Base-by-base conservation (phyloP, 345 rosid species). In the Carallia brachiata region DNA sequence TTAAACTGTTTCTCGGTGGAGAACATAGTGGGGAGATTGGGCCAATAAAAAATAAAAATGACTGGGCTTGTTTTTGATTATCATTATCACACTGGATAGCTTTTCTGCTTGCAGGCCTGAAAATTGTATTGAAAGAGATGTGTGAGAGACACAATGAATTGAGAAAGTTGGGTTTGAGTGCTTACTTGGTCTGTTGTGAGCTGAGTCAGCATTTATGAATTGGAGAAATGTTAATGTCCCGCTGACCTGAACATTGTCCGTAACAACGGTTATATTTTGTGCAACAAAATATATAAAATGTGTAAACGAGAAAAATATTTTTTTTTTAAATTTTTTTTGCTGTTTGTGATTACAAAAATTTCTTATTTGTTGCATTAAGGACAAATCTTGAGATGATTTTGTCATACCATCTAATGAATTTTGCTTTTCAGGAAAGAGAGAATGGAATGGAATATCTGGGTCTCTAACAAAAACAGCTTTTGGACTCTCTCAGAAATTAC, bases 71-170 rank as follows among this genome's bases (percentile, higher is more conserved):
- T 67, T 68, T 68, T 68, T 40, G 52, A 66, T 62, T 66, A 76
- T 76, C 52, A 76, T 70, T 44, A 23, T 23, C 23, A 70, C 71
- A 66, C 39, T 36, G 34, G 34, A 27, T 52, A 23, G 65, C 79
- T 76, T 70, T 76, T 75, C 47, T 16, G 50, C 12, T 18, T 63
- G 80, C 80, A 77, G 76, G 80, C 80, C 76, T 67, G 64, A 71
- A 71, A 77, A 72, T 77, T 73, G 76, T 10, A 69, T 55, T 77
- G 80, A 72, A 77, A 71, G 66, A 77, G 80, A 72, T 62, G 66
- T 56, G 56, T 64, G 48, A 62, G 53, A 47, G 63, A 69, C 66
- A n/a, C 66, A 36, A 58, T 50, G 57, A 44, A 48, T 27, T 6
- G n/a, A 7, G 36, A 53, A n/a, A 16, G 31, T 7, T 31, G 57